Conservation (phyloP, 208 protist species). For the Leptomonas pyrrhocoris region DNA sequence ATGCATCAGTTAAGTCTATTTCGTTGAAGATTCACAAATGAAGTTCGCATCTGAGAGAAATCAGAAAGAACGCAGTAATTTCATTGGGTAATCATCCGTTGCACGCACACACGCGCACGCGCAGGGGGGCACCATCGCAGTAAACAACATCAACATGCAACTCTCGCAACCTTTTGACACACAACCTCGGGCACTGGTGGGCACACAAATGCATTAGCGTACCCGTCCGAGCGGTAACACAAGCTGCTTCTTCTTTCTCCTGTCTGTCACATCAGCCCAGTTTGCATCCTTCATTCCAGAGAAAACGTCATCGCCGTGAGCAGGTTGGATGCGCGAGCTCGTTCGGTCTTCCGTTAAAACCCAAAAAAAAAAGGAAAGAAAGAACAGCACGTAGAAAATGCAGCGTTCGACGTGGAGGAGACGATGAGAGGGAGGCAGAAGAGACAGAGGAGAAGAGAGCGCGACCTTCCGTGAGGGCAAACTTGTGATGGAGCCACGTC, state of each 20-base stretch:
- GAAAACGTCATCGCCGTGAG: too few relatives aligned
- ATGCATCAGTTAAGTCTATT: slow-evolving; percentile 18
- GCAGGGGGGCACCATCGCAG: too few relatives aligned
- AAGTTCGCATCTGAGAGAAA: slow-evolving; percentile 16
- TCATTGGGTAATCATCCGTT: slow-evolving; percentile 30
- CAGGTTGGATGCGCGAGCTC: too few relatives aligned
- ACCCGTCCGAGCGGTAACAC: slow-evolving; percentile 74
- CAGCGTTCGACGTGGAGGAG: background rate
- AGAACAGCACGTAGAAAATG: too few relatives aligned
- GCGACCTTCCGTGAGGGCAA: too few relatives aligned
- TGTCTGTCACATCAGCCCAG: too few relatives aligned
- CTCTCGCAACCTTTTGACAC: slow-evolving; percentile 79
- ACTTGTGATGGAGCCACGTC: too few relatives aligned
- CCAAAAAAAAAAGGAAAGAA: too few relatives aligned
- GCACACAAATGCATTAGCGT: background rate
- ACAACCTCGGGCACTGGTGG: slow-evolving; percentile 46
- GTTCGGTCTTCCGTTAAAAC: too few relatives aligned
- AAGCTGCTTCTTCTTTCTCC: slow-evolving; percentile 56
- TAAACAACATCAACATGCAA: too few relatives aligned
- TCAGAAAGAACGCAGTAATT: slow-evolving; percentile 43
- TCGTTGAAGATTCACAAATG: slow-evolving; percentile 32
- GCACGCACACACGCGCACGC: slow-evolving; percentile 1
- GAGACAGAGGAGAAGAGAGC: background rate
- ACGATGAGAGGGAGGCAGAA: background rate
- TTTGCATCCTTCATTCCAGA: too few relatives aligned